Evolutionary conservation across 495 filamentous ascomycete genomes (phyloP), one percentile per base, ranked within the genome.

Genomic region (Aspergillus panamensis): DNA sequence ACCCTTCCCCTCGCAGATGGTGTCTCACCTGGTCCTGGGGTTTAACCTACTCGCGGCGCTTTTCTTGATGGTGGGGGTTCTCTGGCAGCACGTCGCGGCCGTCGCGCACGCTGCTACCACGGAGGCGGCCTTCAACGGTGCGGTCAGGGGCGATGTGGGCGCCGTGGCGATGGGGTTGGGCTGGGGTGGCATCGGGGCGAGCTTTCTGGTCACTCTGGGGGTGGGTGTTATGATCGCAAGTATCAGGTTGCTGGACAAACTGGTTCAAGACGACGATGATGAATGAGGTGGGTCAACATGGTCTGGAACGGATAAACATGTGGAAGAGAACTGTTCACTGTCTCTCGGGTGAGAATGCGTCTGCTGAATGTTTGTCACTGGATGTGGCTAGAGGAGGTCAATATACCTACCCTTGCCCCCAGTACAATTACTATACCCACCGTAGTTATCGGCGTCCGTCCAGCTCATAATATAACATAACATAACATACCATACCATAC

Each of bases 121-220:
- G 9, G 48, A 50, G 25, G 25, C 48, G 2, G 48, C 48, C 10
- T 50, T 50, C 4, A 29, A 29, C 9, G 48, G 48, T 30, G 48
- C 48, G 12, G 8, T 50, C 7, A 32, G 7, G 16, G 29, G 48
- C 6, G 25, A 14, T 2, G 48, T 50, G 21, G 48, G 48, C 5
- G 29, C 21, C 3, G 48, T 50, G n/a, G 48, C 48, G 8, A 50
- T 50, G 48, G 48, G 48, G 3, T 16, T 50, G 16, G 48, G 48
- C 25, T 50, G 48, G 48, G 48, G 48, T 1, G 48, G 20, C 1
- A 32, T 50, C 48, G 48, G 25, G 6, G 48, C 48, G n/a, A 33
- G 14, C 32, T 5, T 50, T 6, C 12, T 50, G 3, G 48, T 50
- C 10, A 16, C 14, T 6, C 9, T 32, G 1, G 48, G 48, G 9